These are phyloP conservation scores for Ophiostoma fasciatum DNA, from an alignment of 2,329 filamentous ascomycete species.

Conservation along the genomic window DNA sequence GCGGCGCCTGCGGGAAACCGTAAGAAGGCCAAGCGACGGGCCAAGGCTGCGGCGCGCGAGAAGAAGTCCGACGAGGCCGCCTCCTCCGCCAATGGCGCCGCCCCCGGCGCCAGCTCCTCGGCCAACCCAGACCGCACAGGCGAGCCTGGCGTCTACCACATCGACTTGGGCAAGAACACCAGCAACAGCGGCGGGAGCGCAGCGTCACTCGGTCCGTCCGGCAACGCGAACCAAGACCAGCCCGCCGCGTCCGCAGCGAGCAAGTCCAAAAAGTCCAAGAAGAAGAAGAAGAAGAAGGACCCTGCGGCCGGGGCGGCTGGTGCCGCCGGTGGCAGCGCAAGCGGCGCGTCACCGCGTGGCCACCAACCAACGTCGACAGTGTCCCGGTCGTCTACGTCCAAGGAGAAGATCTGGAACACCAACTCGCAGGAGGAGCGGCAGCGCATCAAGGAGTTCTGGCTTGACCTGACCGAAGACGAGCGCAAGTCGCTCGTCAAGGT, in stretches of 20 bases:
- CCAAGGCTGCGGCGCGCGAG: constrained; percentile 55
- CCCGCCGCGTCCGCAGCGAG: constrained; percentile 24
- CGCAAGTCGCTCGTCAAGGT: constrained; percentile 93
- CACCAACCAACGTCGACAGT: too few relatives aligned
- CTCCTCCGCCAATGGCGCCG: too few relatives aligned
- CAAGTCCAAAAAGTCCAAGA: constrained; percentile 47
- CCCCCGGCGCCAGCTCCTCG: constrained; percentile 17
- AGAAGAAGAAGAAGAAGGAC: constrained; percentile 41
- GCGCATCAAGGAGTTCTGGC: constrained; percentile 96
- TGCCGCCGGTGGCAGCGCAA: constrained; percentile 16
- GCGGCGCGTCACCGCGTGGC: too few relatives aligned
- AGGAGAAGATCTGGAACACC: constrained; percentile 94
- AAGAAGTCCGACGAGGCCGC: constrained; percentile 41
- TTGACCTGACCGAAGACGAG: constrained; percentile 84
- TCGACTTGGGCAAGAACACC: constrained; percentile 54
- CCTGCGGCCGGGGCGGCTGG: background rate
- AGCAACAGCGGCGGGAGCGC: too few relatives aligned
- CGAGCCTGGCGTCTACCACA: constrained; percentile 26
- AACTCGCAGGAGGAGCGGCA: constrained; percentile 88
- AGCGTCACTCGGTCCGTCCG: too few relatives aligned
- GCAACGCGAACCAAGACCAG: constrained; percentile 21
- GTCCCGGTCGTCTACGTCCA: constrained; percentile 29
- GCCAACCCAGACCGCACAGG: constrained; percentile 25
- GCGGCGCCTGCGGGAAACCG: constrained; percentile 47
- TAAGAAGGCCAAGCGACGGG: constrained; percentile 89